Base-by-base conservation (phyloP, 2,329 filamentous ascomycete species). In the Aulographum hederae region DNA sequence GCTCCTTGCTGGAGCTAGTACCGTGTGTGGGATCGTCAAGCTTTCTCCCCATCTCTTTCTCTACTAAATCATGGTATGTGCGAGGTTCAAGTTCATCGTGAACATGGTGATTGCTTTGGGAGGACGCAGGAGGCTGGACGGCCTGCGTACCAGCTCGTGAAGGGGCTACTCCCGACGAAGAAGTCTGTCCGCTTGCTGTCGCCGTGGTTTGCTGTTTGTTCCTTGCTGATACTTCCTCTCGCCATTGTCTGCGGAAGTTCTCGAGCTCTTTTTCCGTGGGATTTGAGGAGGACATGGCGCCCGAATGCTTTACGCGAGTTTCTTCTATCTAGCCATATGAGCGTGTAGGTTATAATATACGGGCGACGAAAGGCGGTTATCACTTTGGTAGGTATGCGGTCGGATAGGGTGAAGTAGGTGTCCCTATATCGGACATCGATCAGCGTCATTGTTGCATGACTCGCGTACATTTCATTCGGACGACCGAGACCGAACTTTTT, bases 191-290 rank as follows among this genome's bases (percentile, higher is more conserved):
- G 27, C 8, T 14, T 25, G 21, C 21, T 8, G 21, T 17, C 10
- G 11, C 8, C 6, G 27, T 28, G 11, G 33, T 13, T 31, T 28
- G 31, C 15, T 21, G 36, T 39, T 37, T 48, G 46, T 37, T 51
- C 57, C 62, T 59, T 28, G 61, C 61, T 12, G 60, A 57, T 5
- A 92, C 78, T 50, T 94, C 85, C 42, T 81, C 76, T 36, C 72
- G 71, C 85, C 85, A 94, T 62, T 82, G 67, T 46, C 71, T 68
- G 41, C 86, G 75, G 56, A 94, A 94, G 28, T 69, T 74, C 53
- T 92, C 81, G 37, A 94, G 69, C 52, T 92, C 84, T 31, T 74
- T 56, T 42, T 61, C 59, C 30, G 57, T 55, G 38, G 33, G 28
- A 26, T 42, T 34, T 39, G 44, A 47, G 31, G 38, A 36, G 13